Base-by-base conservation (phyloP, 2,329 filamentous ascomycete genomes). In the Chrysosporium queenslandicum region DNA sequence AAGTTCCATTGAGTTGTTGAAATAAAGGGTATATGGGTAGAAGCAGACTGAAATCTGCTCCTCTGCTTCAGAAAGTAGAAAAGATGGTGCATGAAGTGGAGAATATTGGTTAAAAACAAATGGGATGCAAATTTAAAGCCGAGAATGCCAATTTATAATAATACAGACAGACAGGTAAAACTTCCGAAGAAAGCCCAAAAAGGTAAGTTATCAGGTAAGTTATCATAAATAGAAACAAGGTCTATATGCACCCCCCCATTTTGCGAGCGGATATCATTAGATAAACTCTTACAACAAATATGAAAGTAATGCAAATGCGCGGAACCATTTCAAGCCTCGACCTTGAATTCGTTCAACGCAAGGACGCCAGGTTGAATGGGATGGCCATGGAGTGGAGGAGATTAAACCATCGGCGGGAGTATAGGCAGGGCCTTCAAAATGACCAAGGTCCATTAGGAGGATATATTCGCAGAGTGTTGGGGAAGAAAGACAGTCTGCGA, bases 221-320 rank as follows among this genome's bases (percentile, higher is more conserved):
- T 11, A 32, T n/a, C n/a, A n/a, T n/a, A n/a, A n/a, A n/a, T n/a
- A n/a, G 8, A 40, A 40, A 49, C 14, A 40, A 30, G 16, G 46
- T 49, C 46, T 49, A 49, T 49, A 49, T 47, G 45, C 45, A n/a
- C n/a, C 42, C n/a, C 40, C 14, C n/a, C 8, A 23, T 23, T 47
- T 25, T 25, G 6, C 34, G n/a, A 41, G 5, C 11, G 34, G 46
- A 49, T 30, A 49, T 47, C 45, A 29, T 40, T 20, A 48, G 14
- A 32, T 47, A 39, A 39, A 48, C 20, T 25, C 2, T 3, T 25
- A 23, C 34, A 36, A 37, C 2, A 25, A 4, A 39, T 27, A 18
- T 16, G 3, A 27, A 39, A 29, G 29, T 14, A 30, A 45, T 14
- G 5, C 21, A 32, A 21, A 32, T 45, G 23, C 12, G 32, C 16